Base-by-base conservation (phyloP, 805 yeast species). In the Starmerella davenportii region DNA sequence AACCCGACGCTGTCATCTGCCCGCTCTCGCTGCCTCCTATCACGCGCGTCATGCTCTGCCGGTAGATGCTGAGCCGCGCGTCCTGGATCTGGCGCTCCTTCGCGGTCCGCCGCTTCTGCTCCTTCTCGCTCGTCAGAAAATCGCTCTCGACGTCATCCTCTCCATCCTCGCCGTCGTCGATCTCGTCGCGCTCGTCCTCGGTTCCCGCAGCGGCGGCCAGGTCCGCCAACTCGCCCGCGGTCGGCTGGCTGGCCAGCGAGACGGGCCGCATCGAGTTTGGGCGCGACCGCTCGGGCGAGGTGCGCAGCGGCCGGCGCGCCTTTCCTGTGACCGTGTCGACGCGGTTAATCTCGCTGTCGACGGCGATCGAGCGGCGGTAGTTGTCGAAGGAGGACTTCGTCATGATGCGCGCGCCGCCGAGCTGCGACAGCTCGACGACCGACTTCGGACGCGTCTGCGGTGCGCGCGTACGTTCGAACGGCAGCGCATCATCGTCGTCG, bases 1-100 rank as follows among this genome's bases (percentile, higher is more conserved):
- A 23, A 36, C 9, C 31, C 31, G 46, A 36, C 13, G 38, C 20
- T n/a, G n/a, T n/a, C n/a, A n/a, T n/a, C 5, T 7, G 15, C 15
- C 13, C 9, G 17, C 13, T 15, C 13, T 29, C 19, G 19, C 5
- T 9, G 28, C 43, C 42, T 8, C 64, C 63, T 5, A 60, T 54
- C 25, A 57, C 47, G 37, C 56, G 56, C 40, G 54, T 59, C 64
- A 62, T 61, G 37, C 57, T 55, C 43, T 61, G 65, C 11, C 65
- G 53, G 41, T 61, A 60, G 16, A 58, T 54, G n/a, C 60, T 56
- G 41, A 61, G 46, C 16, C 61, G 58, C 5, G 60, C 64, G 31
- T 59, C 61, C 41, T 61, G 65, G 40, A 53, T 52, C 40, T 53
- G 54, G 11, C 63, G 51, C 18, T 40, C 28, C 16, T 30, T 36